These are phyloP conservation scores for Cryptococcus sp. DNA, from an alignment of 1,284 basidiomycete genomes.

Conservation along the genomic window DNA sequence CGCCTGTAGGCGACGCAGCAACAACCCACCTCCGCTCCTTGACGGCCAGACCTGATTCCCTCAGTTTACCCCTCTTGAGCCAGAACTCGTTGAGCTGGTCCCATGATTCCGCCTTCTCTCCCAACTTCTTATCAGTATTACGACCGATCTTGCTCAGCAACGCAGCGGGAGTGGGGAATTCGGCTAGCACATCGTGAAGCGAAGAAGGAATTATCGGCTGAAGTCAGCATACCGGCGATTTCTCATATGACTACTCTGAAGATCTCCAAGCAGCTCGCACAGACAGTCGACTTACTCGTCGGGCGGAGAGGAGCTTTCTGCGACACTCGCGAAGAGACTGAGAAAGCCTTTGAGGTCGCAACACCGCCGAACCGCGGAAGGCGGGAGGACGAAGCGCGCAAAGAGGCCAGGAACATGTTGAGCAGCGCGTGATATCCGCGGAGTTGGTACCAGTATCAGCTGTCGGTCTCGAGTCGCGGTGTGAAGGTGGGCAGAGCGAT, in stretches of 20 bases:
- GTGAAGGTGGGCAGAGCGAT: too few species aligned
- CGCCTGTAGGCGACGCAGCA: background rate
- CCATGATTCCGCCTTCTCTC: conserved; percentile 39
- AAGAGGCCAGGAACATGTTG: conserved; percentile 15
- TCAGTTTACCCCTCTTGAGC: conserved; percentile 33
- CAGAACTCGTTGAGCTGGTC: conserved; percentile 40
- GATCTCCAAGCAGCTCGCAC: too few species aligned
- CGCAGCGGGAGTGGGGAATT: conserved; percentile 34
- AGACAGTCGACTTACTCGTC: conserved; percentile 25
- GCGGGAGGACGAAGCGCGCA: conserved; percentile 21
- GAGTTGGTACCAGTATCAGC: too few species aligned
- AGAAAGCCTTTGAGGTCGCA: conserved; percentile 13
- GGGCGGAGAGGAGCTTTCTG: conserved; percentile 32
- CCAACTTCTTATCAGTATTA: conserved; percentile 44
- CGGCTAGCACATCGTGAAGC: conserved; percentile 18
- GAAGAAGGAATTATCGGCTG: background rate
- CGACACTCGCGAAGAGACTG: conserved; percentile 23
- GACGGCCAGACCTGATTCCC: conserved; percentile 36
- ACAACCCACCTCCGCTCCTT: conserved; percentile 46
- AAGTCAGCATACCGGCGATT: background rate
- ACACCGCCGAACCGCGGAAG: conserved; percentile 3
- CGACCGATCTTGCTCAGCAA: conserved; percentile 45
- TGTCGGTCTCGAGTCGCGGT: too few species aligned
- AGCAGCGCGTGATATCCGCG: too few species aligned
- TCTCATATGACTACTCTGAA: background rate